Evolutionary conservation across 1,139 yeast species (phyloP).

Genomic region (Blastobotrys indianensis): DNA sequence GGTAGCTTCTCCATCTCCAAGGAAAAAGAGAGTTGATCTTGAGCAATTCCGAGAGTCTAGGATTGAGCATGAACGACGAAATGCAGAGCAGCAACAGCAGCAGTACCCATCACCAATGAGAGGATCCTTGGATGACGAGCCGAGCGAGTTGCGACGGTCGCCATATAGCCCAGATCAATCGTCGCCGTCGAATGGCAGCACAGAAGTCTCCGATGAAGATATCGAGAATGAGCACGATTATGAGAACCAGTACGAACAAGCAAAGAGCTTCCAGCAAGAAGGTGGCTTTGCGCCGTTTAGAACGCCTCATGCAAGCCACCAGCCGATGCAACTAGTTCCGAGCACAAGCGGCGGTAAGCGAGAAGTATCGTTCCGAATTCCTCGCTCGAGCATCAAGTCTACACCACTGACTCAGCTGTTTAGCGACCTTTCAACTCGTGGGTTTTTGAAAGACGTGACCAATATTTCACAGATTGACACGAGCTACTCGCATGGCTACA

Average conservation of each 20-base stretch:
- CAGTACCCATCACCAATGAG: not conserved
- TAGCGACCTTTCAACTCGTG: slow-evolving; percentile 1
- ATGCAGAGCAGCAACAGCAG: not conserved
- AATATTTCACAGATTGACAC: slow-evolving; percentile 28
- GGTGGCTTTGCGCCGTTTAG: slow-evolving; percentile 10
- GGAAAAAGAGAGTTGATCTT: not conserved
- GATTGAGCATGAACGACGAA: not conserved
- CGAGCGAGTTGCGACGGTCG: slow-evolving; percentile 9
- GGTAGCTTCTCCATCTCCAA: not conserved
- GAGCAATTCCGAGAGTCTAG: slow-evolving; percentile 6
- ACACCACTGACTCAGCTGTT: slow-evolving; percentile 8
- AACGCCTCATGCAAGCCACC: slow-evolving; percentile 3
- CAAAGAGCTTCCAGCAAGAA: slow-evolving; percentile 6
- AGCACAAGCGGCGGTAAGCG: slow-evolving; percentile 12
- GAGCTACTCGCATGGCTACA: slow-evolving; percentile 31
- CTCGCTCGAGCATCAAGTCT: slow-evolving; percentile 12
- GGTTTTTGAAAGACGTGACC: slow-evolving; percentile 20
- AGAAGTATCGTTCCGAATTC: slow-evolving; percentile 23
- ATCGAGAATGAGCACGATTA: not conserved
- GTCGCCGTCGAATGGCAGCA: too few species aligned
- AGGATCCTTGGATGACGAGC: slow-evolving; percentile 8
- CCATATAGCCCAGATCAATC: slow-evolving; percentile 1
- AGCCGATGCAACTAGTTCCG: not conserved
- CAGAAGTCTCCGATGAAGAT: not conserved
- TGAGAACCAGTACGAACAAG: not conserved